Percentiles rank a stretch among this genome's conserved stretches.
phyloP scores from a whole-genome alignment of 2,329 filamentous ascomycete species.

The Aspergillus eucalypticola region DNA sequence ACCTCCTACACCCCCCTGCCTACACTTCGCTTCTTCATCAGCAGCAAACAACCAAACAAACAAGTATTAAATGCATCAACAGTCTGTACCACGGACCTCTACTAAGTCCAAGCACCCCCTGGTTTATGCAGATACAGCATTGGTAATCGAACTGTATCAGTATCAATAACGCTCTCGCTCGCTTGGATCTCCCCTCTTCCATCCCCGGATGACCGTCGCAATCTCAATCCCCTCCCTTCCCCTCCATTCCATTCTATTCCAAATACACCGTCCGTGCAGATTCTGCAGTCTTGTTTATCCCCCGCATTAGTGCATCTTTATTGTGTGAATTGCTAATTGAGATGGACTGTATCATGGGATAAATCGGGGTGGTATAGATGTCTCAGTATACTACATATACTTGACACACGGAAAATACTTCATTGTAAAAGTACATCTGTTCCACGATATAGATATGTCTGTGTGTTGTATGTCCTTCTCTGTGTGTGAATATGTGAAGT shows the following conservation, averaged over 20 bases:
- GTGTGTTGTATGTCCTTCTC: too few relatives aligned
- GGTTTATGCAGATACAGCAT: conserved; percentile 17
- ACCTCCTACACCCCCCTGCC: conserved; percentile 25
- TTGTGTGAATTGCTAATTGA: too few relatives aligned
- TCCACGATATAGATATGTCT: too few relatives aligned
- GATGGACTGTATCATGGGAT: too few relatives aligned
- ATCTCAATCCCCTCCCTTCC: not conserved
- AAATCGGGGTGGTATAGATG: too few relatives aligned
- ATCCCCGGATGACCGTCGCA: conserved; percentile 4
- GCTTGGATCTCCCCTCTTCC: conserved; percentile 19
- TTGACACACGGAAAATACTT: too few relatives aligned
- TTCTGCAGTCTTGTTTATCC: not conserved
- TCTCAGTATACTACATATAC: too few relatives aligned
- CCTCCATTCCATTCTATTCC: not conserved
- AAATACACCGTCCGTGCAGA: conserved; percentile 33
- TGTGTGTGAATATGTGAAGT: too few relatives aligned
- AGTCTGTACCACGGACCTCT: conserved; percentile 28
- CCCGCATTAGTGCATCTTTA: not conserved
- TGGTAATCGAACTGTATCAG: conserved; percentile 37
- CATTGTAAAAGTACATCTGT: too few relatives aligned
- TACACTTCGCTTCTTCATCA: conserved; percentile 7
- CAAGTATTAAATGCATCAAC: conserved; percentile 33
- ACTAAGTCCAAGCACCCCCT: conserved; percentile 7
- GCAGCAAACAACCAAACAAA: conserved; percentile 9
- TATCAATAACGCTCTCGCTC: conserved; percentile 25